Percentiles rank a stretch among this genome's conserved stretches.
Evolutionary conservation across 2,329 filamentous ascomycete genomes (phyloP).

Genomic region (Colletotrichum zoysiae): DNA sequence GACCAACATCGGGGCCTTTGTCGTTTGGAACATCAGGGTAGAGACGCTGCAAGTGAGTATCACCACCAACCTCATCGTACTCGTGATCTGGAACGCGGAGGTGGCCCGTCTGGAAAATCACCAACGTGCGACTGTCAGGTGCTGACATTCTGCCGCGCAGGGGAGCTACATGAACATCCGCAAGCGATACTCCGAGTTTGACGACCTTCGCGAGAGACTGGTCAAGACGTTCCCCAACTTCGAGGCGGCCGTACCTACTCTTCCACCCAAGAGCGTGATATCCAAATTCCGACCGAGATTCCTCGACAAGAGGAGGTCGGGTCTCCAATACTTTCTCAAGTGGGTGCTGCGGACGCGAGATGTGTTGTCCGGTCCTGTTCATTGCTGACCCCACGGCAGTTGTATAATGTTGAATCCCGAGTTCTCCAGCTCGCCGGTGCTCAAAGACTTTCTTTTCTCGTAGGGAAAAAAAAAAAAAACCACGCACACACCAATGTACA

Average conservation of each 20-base stretch:
- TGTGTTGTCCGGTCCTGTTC: constrained; percentile 18
- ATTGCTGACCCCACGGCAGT: constrained; percentile 59
- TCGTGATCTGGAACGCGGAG: not conserved
- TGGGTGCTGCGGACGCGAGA: constrained; percentile 57
- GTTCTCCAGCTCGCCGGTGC: constrained; percentile 89
- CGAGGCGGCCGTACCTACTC: constrained; percentile 84
- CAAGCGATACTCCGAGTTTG: constrained; percentile 93
- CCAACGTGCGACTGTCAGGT: constrained; percentile 13
- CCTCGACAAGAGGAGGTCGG: constrained; percentile 84
- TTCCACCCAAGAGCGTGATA: constrained; percentile 92
- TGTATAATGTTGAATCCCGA: constrained; percentile 94
- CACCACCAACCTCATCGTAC: not conserved
- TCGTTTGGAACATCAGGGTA: constrained; percentile 92
- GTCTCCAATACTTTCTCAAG: constrained; percentile 94
- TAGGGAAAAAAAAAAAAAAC: constrained; percentile 49
- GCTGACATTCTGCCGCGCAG: constrained; percentile 53
- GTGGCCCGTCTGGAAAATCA: not conserved
- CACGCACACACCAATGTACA: constrained; percentile 18
- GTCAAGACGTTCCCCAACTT: constrained; percentile 86
- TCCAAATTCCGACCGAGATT: constrained; percentile 88
- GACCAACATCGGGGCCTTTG: constrained; percentile 83
- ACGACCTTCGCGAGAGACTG: constrained; percentile 80
- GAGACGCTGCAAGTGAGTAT: constrained; percentile 84
- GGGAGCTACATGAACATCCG: constrained; percentile 72
- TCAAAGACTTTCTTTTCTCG: constrained; percentile 90